These are phyloP conservation scores for Dothistroma pini DNA, from an alignment of 2,329 filamentous ascomycete genomes.

Conservation along the genomic window DNA sequence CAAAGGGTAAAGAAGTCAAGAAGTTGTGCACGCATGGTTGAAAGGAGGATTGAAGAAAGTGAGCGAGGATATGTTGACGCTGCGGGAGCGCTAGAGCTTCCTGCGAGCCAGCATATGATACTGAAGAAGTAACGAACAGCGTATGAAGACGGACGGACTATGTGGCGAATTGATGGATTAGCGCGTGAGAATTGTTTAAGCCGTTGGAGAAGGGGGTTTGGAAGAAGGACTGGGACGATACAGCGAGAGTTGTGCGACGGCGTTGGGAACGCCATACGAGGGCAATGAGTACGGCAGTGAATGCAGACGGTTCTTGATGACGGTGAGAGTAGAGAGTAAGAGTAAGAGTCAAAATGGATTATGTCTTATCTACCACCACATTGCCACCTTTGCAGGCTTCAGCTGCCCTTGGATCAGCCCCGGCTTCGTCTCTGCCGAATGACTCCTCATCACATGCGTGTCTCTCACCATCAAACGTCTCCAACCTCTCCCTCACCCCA, in stretches of 20 bases:
- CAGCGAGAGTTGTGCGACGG: neutral
- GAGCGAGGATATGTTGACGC: neutral
- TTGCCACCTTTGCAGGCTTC: neutral
- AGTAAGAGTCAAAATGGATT: neutral
- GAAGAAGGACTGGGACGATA: neutral
- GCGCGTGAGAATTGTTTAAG: neutral
- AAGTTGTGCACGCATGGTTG: neutral
- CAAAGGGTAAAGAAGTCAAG: neutral
- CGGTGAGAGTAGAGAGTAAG: neutral
- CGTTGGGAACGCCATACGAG: too few species aligned
- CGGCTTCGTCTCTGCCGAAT: neutral
- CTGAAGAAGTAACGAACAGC: neutral
- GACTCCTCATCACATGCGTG: neutral
- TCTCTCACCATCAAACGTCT: neutral
- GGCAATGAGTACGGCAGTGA: neutral
- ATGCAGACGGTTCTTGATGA: neutral
- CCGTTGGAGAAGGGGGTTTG: neutral
- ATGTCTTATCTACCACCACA: neutral
- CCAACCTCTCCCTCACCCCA: neutral
- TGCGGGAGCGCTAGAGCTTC: neutral
- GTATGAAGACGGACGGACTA: neutral
- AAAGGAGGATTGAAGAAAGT: neutral
- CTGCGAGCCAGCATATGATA: neutral
- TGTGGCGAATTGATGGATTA: neutral
- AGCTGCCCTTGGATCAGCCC: neutral